Evolutionary conservation across 495 filamentous ascomycete genomes (phyloP).

Genomic region (Sordaria brevicollis): DNA sequence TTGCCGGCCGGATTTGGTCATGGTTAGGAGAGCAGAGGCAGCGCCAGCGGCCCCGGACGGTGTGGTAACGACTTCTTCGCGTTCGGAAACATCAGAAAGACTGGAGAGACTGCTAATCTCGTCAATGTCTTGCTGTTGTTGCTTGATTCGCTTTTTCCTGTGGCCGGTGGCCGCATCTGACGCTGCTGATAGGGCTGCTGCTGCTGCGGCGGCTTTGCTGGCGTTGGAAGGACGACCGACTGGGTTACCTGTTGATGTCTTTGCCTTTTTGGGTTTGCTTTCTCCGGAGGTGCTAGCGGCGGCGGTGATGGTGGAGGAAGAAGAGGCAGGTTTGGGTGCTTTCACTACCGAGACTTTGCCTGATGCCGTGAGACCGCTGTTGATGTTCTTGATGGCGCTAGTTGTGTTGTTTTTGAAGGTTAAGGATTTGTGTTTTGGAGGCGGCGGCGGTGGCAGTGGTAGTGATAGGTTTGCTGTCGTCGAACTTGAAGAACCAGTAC

Average conservation of each 20-base stretch:
- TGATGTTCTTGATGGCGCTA: conserved; percentile 23
- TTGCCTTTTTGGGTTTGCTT: conserved; percentile 19
- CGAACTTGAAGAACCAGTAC: not conserved
- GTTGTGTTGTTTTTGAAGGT: conserved; percentile 1
- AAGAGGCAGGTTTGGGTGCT: not conserved
- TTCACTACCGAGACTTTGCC: conserved; percentile 6
- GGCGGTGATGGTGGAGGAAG: too few species aligned
- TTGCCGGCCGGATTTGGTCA: conserved; percentile 37
- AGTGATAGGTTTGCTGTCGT: not conserved
- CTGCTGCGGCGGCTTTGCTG: not conserved
- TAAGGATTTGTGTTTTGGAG: not conserved
- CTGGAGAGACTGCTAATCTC: conserved; percentile 5
- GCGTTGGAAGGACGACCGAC: not conserved
- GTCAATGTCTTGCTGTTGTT: conserved; percentile 6
- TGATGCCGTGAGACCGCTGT: conserved; percentile 13
- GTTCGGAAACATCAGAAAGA: conserved; percentile 7
- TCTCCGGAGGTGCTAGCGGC: conserved; percentile 3
- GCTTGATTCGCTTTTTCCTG: conserved; percentile 13
- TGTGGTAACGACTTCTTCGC: not conserved
- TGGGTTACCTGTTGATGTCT: not conserved
- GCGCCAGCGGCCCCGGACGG: not conserved
- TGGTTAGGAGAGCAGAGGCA: conserved; percentile 9
- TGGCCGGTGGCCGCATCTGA: not conserved
- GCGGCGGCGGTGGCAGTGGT: not conserved
- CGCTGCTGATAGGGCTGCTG: not conserved